Conservation (phyloP, 352 stramenopile genomes). For the Globisporangium nodosum region DNA sequence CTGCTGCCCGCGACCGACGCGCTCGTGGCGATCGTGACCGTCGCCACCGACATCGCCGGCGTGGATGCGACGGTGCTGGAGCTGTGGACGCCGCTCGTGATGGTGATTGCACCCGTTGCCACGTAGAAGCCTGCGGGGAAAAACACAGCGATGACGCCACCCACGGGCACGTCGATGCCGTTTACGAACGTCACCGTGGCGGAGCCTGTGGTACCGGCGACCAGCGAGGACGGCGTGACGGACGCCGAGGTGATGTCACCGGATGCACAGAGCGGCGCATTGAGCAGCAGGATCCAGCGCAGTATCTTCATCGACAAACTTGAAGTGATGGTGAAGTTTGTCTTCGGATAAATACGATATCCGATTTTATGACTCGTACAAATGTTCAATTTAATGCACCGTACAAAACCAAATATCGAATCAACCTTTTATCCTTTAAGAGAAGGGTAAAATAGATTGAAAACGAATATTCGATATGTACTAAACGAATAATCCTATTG, state of each 20-base stretch:
- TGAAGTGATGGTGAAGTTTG: too few species aligned
- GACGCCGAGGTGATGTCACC: background rate
- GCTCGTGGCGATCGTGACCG: slow-evolving; percentile 27
- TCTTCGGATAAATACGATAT: too few species aligned
- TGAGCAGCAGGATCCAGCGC: background rate
- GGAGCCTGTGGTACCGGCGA: background rate
- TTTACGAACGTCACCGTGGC: slow-evolving; percentile 35
- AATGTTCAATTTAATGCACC: too few species aligned
- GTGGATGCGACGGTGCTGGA: slow-evolving; percentile 21
- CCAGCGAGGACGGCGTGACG: background rate
- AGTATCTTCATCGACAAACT: too few species aligned
- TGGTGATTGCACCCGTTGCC: slow-evolving; percentile 15
- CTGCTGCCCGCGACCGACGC: slow-evolving; percentile 13
- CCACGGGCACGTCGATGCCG: slow-evolving; percentile 20
- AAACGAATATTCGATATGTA: too few species aligned
- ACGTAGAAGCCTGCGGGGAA: slow-evolving; percentile 54
- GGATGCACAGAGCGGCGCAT: background rate
- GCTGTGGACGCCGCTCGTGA: slow-evolving; percentile 19
- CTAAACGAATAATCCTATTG: too few species aligned
- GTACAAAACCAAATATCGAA: too few species aligned
- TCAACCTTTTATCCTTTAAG: too few species aligned
- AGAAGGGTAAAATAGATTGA: too few species aligned
- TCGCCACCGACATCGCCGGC: slow-evolving; percentile 20
- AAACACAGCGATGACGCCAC: slow-evolving; percentile 18
- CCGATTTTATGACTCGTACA: too few species aligned